Conservation (phyloP, 192 early-diverging fungal genomes). For the Radiomyces spectabilis region DNA sequence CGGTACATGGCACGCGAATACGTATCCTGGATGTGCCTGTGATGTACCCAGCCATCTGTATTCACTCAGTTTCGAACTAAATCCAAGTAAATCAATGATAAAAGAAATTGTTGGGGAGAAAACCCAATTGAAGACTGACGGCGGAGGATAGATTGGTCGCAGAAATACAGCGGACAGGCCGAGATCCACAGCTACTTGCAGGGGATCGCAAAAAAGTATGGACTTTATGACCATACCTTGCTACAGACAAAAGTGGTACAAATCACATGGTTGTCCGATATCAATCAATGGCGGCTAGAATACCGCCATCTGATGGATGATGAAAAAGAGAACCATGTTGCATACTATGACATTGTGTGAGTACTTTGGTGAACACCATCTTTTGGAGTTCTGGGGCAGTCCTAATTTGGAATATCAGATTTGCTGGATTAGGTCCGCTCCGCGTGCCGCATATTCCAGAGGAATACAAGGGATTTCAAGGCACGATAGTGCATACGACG, state of each 20-base stretch:
- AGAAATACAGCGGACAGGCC: conserved; percentile 22
- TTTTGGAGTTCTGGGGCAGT: background rate
- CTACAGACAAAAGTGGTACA: conserved; percentile 35
- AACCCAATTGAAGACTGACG: no score
- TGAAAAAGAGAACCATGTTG: background rate
- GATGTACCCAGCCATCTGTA: conserved; percentile 43
- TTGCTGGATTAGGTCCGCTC: conserved; percentile 41
- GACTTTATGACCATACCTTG: conserved; percentile 29
- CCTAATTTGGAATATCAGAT: conserved; percentile 10
- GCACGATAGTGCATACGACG: conserved; percentile 43
- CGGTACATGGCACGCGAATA: conserved; percentile 45
- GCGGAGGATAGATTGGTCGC: conserved; percentile 32
- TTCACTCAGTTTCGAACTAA: conserved; percentile 26
- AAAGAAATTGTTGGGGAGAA: no score
- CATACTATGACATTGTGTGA: conserved; percentile 13
- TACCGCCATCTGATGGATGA: conserved; percentile 17
- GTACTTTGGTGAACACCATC: background rate
- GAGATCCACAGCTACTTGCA: conserved; percentile 40
- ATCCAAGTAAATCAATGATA: conserved; percentile 30
- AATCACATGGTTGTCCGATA: conserved; percentile 23
- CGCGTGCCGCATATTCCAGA: conserved; percentile 38
- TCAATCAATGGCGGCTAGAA: conserved; percentile 27
- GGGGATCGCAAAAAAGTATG: conserved; percentile 27
- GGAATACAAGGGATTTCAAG: conserved; percentile 41
- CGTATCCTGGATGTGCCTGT: conserved; percentile 42